Evolutionary conservation across 2,329 filamentous ascomycete genomes (phyloP), one percentile per base, ranked within the genome.

Genomic region (Penicillium brevicompactum): DNA sequence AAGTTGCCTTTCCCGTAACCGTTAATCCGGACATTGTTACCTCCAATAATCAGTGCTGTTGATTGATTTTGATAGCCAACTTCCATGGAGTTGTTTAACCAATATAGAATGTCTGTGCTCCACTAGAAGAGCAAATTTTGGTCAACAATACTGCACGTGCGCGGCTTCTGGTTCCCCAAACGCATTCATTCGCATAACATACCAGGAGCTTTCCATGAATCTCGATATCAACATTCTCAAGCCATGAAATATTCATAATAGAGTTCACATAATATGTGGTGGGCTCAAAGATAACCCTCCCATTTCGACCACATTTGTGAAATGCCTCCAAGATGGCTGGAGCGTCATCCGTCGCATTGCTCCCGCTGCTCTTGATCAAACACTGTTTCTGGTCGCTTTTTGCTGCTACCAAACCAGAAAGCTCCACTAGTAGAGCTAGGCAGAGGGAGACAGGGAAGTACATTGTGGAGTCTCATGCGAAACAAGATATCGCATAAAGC

Each of bases 261-360:
- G 75, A 74, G 32, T 76, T 75, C 58, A 83, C 74, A 60, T 81
- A 70, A 70, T 80, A 83, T 2, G 75, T 75, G 1, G 73, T 76
- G 49, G 80, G 78, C 27, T 74, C 69, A 63, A 85, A 81, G 38
- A 82, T 73, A 55, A 85, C 74, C 46, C 71, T 79, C 40, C 81
- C 80, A 49, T 81, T 76, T 42, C 73, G 71, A 2, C 80, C 73
- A 60, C 82, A 84, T 27, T 76, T 65, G 24, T 73, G 63, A 66
- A 84, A 83, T 0, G 82, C 82, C 4, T 76, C 58, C 0, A 81
- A 59, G 46, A 84, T 82, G 38, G 81, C 78, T 7, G 80, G 79
- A 22, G 79, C 76, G 64, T 84, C 81, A 61, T 83, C 80, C 13
- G 45, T 47, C 18, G 14, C 21, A 18, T 48, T 48, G 9, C 21